Percentiles rank a stretch among this genome's conserved stretches.
These are phyloP conservation scores for Penicillium steckii DNA, from an alignment of 495 filamentous ascomycete genomes.

Conservation along the genomic window DNA sequence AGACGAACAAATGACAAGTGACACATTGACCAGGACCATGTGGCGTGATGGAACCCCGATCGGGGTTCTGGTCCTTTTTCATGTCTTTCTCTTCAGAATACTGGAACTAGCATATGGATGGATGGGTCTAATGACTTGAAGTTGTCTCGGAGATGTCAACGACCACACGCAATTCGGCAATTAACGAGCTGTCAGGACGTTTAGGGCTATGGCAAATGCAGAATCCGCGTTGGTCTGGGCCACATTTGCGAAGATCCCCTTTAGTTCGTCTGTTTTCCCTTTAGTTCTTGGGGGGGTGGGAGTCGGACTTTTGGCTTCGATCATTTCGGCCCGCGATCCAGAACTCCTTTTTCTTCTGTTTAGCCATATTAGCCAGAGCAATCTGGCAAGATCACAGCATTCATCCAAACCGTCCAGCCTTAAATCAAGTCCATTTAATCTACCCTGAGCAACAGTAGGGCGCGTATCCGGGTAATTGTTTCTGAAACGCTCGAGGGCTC, in stretches of 20 bases:
- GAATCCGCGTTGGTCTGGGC: not conserved
- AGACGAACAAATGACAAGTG: not conserved
- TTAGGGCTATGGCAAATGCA: not conserved
- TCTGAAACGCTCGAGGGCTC: constrained; percentile 24
- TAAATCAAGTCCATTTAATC: too few relatives aligned
- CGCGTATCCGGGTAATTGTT: constrained; percentile 17
- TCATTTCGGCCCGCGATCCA: not conserved
- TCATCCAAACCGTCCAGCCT: too few relatives aligned
- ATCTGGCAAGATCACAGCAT: too few relatives aligned
- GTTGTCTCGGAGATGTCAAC: not conserved
- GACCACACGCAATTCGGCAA: not conserved
- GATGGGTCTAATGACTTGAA: not conserved
- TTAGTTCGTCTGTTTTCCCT: not conserved
- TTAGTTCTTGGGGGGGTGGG: not conserved
- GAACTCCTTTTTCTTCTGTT: too few relatives aligned
- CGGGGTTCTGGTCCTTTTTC: not conserved
- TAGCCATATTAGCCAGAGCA: too few relatives aligned
- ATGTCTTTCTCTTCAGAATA: not conserved
- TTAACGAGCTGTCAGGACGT: not conserved
- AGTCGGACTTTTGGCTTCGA: not conserved
- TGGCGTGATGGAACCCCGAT: not conserved
- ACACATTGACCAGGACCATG: not conserved
- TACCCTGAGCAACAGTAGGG: not conserved
- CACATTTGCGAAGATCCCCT: not conserved
- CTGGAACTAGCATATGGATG: not conserved